These are phyloP conservation scores for Tricholoma flavovirens DNA, from an alignment of 768 basidiomycete genomes.

Conservation along the genomic window DNA sequence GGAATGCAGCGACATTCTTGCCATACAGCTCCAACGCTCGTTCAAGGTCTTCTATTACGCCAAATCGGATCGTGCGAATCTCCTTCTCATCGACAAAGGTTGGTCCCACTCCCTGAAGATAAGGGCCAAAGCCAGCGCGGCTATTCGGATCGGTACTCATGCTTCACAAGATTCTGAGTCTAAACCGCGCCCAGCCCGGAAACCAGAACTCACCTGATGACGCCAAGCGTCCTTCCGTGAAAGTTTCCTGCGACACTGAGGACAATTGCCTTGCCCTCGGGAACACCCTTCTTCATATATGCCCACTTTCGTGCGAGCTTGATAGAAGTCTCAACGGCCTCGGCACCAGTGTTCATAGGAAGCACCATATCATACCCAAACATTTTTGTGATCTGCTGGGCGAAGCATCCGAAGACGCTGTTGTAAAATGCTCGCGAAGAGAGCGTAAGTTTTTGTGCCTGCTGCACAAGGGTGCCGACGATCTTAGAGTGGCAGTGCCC, in stretches of 20 bases:
- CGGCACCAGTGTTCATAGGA: constrained; percentile 98
- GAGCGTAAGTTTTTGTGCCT: constrained; percentile 86
- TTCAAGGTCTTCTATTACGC: constrained; percentile 76
- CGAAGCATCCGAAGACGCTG: constrained; percentile 84
- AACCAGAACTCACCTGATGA: constrained; percentile 57
- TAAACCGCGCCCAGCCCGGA: constrained; percentile 3
- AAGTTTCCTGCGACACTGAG: constrained; percentile 89
- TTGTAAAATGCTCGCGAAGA: constrained; percentile 98
- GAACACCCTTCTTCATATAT: constrained; percentile 79
- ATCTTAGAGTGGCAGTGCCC: constrained; percentile 93
- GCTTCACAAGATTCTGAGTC: constrained; percentile 31
- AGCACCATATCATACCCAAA: constrained; percentile 95
- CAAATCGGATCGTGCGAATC: constrained; percentile 68
- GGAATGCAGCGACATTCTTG: constrained; percentile 81
- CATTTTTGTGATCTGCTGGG: constrained; percentile 73
- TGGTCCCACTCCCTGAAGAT: constrained; percentile 80
- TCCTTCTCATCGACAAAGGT: constrained; percentile 53
- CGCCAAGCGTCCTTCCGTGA: constrained; percentile 88
- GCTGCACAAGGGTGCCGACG: constrained; percentile 71
- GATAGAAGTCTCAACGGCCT: constrained; percentile 95
- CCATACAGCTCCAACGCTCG: constrained; percentile 77
- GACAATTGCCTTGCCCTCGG: constrained; percentile 79
- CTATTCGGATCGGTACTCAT: constrained; percentile 95
- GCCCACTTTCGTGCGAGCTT: constrained; percentile 98
- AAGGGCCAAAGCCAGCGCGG: constrained; percentile 87